Base-by-base conservation (phyloP, 2,329 filamentous ascomycete species). In the Sarocladium strictum region DNA sequence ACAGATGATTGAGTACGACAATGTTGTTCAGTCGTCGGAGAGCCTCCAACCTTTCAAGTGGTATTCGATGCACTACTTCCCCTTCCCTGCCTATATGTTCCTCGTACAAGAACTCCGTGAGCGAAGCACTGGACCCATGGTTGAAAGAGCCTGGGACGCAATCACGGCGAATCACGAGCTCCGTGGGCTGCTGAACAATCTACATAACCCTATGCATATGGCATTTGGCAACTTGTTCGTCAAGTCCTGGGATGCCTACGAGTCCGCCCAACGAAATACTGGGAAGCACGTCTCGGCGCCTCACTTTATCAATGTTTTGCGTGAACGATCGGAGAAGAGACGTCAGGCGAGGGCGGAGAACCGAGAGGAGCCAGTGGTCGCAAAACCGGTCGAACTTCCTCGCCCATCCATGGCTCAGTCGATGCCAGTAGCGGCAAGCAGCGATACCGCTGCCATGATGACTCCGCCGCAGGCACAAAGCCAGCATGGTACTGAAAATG, bases 211-310 rank as follows among this genome's bases (percentile, higher is more conserved):
- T 6, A 73, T 84, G 68, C 80, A 84, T 60, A 68, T 78, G 27
- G 77, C 78, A 1, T 83, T 87, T 57, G 77, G 78, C 1, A 71
- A 72, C 19, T 72, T 80, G 17, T 79, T 87, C 38, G 67, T 86
- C 55, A 84, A 83, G 61, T 82, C 83, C 0, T 87, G 84, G 84
- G 76, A 79, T 41, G 79, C 78, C 2, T 76, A 78, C 54, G 77
- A 78, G 59, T 69, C 73, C 2, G 76, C 76, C 12, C 72, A 77
- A 58, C 58, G 68, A 3, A 70, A 72, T 52, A 65, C 70, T 6
- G 80, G 79, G 1, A 72, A 71, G 27, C 64, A 70, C 1, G 57
- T 75, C 2, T 61, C 67, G 15, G 68, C 70, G 12, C 80, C 79
- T 2, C 67, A 64, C 43, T 76, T 81, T 57, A 76, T 83, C 54